Conservation (phyloP, 768 basidiomycete species). For the Stropharia rugosoannulata region DNA sequence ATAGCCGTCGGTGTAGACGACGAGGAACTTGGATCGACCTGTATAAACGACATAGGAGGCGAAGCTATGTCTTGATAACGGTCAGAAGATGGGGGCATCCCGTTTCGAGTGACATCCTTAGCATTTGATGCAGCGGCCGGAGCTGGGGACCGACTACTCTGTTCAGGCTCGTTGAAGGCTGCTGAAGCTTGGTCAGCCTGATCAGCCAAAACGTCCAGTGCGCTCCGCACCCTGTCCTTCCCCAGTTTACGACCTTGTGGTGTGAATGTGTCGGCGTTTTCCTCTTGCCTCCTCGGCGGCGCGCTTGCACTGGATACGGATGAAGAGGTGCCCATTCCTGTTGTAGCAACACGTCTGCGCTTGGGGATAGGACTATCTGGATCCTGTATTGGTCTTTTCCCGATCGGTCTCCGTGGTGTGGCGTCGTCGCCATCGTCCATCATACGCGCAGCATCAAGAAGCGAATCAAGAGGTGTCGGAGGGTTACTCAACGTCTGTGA, state of each 20-base stretch:
- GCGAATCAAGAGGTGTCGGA: conserved; percentile 51
- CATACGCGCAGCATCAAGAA: conserved; percentile 62
- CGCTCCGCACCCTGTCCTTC: conserved; percentile 42
- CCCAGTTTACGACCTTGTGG: conserved; percentile 10
- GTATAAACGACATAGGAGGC: neutral
- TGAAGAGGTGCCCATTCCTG: neutral
- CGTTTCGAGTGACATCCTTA: neutral
- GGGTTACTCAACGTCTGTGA: conserved; percentile 14
- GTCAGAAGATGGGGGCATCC: neutral
- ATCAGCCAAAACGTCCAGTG: conserved; percentile 72
- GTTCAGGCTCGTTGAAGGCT: conserved; percentile 38
- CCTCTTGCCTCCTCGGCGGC: neutral
- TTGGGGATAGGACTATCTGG: conserved; percentile 35
- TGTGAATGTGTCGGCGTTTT: neutral
- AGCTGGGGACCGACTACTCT: conserved; percentile 4
- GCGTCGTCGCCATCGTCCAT: conserved; percentile 29
- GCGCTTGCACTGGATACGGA: neutral
- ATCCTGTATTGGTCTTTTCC: conserved; percentile 23
- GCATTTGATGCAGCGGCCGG: conserved; percentile 9
- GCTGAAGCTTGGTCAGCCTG: conserved; percentile 74
- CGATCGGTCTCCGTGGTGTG: conserved; percentile 15
- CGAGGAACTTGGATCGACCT: neutral
- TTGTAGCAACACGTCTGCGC: conserved; percentile 25
- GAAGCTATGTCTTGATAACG: neutral
- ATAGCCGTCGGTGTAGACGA: neutral